phyloP scores from a whole-genome alignment of 2,329 filamentous ascomycete genomes.

The Ophidiomyces ophidiicola region DNA sequence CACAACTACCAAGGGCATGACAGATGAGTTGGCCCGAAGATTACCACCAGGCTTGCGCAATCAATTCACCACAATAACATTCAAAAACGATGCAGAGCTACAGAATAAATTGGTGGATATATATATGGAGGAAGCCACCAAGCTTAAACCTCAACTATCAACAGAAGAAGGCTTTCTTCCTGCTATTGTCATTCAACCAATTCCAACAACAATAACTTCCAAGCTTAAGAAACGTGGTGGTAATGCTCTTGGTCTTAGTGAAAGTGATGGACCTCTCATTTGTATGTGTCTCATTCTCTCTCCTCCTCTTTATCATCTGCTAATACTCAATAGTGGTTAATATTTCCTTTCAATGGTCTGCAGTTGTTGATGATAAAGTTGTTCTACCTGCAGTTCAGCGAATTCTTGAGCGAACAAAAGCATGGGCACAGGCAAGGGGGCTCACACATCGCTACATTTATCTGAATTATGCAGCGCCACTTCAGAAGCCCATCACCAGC shows the following conservation, averaged over 20 bases:
- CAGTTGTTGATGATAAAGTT: conserved; percentile 19
- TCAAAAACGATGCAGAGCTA: conserved; percentile 5
- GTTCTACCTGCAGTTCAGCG: conserved; percentile 10
- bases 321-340: conserved; percentile 13
- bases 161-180: conserved; percentile 13
- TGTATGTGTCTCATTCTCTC: background rate
- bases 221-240: conserved; percentile 18
- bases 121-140: conserved; percentile 4
- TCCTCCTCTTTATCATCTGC: background rate
- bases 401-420: conserved; percentile 16
- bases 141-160: background rate
- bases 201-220: conserved; percentile 15
- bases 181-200: conserved; percentile 17
- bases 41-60: conserved; percentile 7
- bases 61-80: conserved; percentile 1
- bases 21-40: background rate
- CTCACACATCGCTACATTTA: conserved; percentile 24
- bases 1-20: background rate
- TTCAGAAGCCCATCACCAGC: conserved; percentile 27
- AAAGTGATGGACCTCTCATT: conserved; percentile 14
- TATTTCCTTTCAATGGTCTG: conserved; percentile 16
- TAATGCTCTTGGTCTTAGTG: conserved; percentile 21
- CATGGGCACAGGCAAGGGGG: conserved; percentile 19
- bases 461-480: conserved; percentile 33
- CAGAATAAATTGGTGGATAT: conserved; percentile 1